These are phyloP conservation scores for Daldinia caldariorum DNA, from an alignment of 495 filamentous ascomycete genomes.

Conservation along the genomic window DNA sequence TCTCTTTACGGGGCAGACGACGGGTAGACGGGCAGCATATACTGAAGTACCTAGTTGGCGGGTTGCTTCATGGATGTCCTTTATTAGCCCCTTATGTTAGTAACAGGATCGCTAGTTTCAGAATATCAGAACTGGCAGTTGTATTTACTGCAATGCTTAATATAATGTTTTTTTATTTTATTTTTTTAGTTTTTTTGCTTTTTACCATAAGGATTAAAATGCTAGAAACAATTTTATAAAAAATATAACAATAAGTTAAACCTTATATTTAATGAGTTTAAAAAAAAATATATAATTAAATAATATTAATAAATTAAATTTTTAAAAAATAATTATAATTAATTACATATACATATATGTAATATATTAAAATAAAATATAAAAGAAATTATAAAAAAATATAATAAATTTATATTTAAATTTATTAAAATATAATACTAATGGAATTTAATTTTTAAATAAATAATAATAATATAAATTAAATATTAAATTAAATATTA, in stretches of 20 bases:
- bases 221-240: neutral
- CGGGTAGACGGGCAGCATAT: neutral
- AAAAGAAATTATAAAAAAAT: too few species aligned
- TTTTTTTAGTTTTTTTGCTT: neutral
- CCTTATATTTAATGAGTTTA: neutral
- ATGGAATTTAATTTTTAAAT: too few species aligned
- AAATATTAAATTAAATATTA: too few species aligned
- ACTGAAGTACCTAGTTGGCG: neutral
- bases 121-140: slow-evolving; percentile 10
- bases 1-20: too few species aligned
- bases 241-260: neutral
- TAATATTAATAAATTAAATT: too few species aligned
- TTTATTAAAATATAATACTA: too few species aligned
- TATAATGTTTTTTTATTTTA: neutral
- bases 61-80: slow-evolving; percentile 6
- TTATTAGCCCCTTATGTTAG: neutral
- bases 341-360: too few species aligned
- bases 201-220: neutral
- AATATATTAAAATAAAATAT: too few species aligned
- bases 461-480: too few species aligned
- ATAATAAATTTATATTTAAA: too few species aligned
- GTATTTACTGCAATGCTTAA: neutral
- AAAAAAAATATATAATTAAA: too few species aligned
- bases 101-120: neutral
- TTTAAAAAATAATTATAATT: too few species aligned